Evolutionary conservation across 768 basidiomycete genomes (phyloP).

Genomic region (Leccinellum rugosiceps): DNA sequence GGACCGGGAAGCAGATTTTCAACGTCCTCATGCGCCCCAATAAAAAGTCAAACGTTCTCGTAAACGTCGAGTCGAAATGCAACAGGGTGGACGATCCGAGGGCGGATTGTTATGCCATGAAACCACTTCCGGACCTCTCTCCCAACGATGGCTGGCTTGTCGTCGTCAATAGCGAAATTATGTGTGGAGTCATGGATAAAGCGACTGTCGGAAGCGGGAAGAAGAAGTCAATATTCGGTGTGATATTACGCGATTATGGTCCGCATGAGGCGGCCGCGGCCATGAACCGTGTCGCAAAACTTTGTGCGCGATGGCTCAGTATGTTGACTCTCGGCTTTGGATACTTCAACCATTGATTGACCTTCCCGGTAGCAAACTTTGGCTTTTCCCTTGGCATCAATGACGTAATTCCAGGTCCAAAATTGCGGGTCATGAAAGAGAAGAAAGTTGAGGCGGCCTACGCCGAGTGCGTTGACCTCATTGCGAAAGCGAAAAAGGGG

Average conservation of each 20-base stretch:
- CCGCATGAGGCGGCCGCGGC: conserved; percentile 90
- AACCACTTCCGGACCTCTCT: conserved; percentile 75
- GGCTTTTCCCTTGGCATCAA: conserved; percentile 98
- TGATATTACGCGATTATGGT: conserved; percentile 96
- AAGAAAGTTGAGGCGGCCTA: conserved; percentile 85
- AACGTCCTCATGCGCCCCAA: conserved; percentile 96
- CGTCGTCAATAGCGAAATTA: conserved; percentile 95
- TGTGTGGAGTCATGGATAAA: conserved; percentile 99
- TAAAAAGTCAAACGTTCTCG: conserved; percentile 71
- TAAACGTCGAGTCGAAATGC: conserved; percentile 96
- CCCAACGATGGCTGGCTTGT: conserved; percentile 99
- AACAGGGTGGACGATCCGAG: conserved; percentile 82
- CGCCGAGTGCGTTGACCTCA: conserved; percentile 79
- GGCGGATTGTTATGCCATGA: conserved; percentile 59
- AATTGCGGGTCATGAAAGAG: conserved; percentile 79
- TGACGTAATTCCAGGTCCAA: conserved; percentile 94
- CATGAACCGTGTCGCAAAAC: conserved; percentile 95
- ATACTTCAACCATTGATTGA: conserved; percentile 1
- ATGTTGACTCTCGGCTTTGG: conserved; percentile 20
- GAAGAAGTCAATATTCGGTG: conserved; percentile 98
- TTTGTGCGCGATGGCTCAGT: conserved; percentile 94
- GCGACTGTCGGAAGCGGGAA: conserved; percentile 96
- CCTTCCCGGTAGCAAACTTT: conserved; percentile 73
- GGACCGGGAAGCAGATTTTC: conserved; percentile 99
- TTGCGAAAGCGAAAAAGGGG: conserved; percentile 86